Base-by-base conservation (phyloP, 2,329 filamentous ascomycete genomes). In the Dothiorella sarmentorum region DNA sequence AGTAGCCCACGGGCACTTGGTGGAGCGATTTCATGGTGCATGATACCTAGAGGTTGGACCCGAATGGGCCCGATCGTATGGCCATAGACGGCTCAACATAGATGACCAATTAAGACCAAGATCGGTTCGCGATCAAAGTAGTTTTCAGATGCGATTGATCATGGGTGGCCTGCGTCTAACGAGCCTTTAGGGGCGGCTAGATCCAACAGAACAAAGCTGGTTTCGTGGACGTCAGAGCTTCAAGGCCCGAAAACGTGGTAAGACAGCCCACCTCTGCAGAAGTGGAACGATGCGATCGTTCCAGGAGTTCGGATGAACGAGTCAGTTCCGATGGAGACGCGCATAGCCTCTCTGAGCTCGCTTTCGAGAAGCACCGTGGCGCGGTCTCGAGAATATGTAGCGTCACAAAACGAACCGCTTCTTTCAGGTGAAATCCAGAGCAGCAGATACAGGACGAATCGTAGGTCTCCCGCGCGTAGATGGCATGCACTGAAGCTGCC, bases 351-450 rank as follows among this genome's bases (percentile, higher is more conserved):
- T 15, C 27, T 7, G 17, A 20, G 7, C 11, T 35, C 29, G 17
- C 26, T n/a, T 24, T 13, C 7, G 47, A 38, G 17, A 2, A 37
- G 18, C 4, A n/a, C 20, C 15, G 15, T 4, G 40, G n/a, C 18
- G 29, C 17, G 47, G 11, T 27, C 6, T 51, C 15, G 27, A n/a
- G 20, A 24, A 43, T 29, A 70, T 79, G 75, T 79, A 67, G 72
- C 76, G 75, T 75, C 74, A 72, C 76, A 75, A 73, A n/a, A 74
- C 77, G 77, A 80, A 73, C 77, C 76, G 73, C 76, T 75, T 71
- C 71, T 78, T 78, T 74, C 75, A 74, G 67, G 70, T 51, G 42
- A 65, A 71, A 74, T 78, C 76, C 70, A 71, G 72, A 77, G 77
- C 76, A 74, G 77, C 74, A 80, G 77, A 80, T 80, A 80, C 77